phyloP scores from a whole-genome alignment of 129 eudicot species.

The Tanacetum coccineum region DNA sequence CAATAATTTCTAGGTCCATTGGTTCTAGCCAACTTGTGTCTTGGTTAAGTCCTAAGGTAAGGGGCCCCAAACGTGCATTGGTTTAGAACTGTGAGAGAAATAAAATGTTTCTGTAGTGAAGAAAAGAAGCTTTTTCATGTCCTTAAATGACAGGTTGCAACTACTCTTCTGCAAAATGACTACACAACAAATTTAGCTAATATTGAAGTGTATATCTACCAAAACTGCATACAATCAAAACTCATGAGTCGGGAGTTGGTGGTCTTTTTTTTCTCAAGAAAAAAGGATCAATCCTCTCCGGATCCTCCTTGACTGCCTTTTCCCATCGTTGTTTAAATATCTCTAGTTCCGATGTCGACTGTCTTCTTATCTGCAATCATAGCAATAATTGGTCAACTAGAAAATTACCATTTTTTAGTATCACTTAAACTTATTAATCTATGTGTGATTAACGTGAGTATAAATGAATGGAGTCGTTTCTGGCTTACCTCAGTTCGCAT shows the following conservation, averaged over 20 bases:
- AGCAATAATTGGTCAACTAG: too few relatives aligned
- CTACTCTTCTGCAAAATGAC: not conserved
- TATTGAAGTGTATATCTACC: not conserved
- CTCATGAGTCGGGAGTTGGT: conserved; percentile 15
- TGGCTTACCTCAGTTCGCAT: conserved; percentile 58
- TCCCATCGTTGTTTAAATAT: conserved; percentile 76
- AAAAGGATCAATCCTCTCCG: conserved; percentile 59
- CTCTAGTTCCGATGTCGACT: conserved; percentile 66
- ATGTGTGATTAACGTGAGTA: not conserved
- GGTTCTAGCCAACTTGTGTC: too few relatives aligned
- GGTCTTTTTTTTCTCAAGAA: conserved; percentile 14
- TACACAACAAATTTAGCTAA: not conserved
- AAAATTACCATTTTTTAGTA: too few relatives aligned
- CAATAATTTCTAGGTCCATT: too few relatives aligned
- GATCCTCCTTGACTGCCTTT: conserved; percentile 56
- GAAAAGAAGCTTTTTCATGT: too few relatives aligned
- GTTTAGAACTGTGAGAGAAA: too few relatives aligned
- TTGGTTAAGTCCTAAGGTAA: too few relatives aligned
- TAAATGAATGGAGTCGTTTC: not conserved
- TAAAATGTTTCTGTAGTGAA: too few relatives aligned
- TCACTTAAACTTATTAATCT: too few relatives aligned
- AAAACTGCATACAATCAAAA: conserved; percentile 3
- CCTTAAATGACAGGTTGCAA: too few relatives aligned
- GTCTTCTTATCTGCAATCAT: conserved; percentile 62
- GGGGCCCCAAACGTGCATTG: too few relatives aligned